Evolutionary conservation across 2,329 filamentous ascomycete species (phyloP), one percentile per base, ranked within the genome.

Genomic region (Cladophialophora yegresii): DNA sequence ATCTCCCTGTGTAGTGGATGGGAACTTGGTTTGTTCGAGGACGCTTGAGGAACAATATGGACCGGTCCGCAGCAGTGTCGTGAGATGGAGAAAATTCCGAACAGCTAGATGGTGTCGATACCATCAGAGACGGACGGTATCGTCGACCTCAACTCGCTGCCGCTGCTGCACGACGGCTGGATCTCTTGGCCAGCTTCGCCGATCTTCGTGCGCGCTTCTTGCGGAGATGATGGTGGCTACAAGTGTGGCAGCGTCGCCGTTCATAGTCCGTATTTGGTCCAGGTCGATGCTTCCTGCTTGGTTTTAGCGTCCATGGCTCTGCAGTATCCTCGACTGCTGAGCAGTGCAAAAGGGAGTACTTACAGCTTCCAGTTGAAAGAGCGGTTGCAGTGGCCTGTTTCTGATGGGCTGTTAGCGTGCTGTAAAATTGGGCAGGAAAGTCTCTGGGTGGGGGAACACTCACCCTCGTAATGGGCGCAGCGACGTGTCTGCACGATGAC

Each of bases 291-390:
- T 22, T 22, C 20, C 47, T 50, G 47, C 47, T 28, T 12, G 10
- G 12, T 50, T 2, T 50, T 28, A 50, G 22, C 13, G 4, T n/a
- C 7, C 36, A 50, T 10, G 47, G 23, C 9, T 20, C 20, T 2
- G 47, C n/a, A n/a, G n/a, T n/a, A 22, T n/a, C 20, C 20, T 16
- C 47, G 23, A 50, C 20, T 6, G 12, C 6, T 16, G 13, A 2
- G 20, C 40, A 28, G 26, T 28, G 26, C 26, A 28, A 28, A 28
- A 28, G 20, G 5, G 9, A 26, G 22, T 20, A 50, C 47, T 50
- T 22, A 50, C 40, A 58, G 26, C 22, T 50, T 58, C 56, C 56
- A 58, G 56, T 49, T 49, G 56, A 58, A 58, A 22, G 26, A 58
- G 40, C 22, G 16, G 8, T 49, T 45, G 43, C 56, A 58, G 12